phyloP scores from a whole-genome alignment of 352 stramenopile species.

The Pythium guiyangense region DNA sequence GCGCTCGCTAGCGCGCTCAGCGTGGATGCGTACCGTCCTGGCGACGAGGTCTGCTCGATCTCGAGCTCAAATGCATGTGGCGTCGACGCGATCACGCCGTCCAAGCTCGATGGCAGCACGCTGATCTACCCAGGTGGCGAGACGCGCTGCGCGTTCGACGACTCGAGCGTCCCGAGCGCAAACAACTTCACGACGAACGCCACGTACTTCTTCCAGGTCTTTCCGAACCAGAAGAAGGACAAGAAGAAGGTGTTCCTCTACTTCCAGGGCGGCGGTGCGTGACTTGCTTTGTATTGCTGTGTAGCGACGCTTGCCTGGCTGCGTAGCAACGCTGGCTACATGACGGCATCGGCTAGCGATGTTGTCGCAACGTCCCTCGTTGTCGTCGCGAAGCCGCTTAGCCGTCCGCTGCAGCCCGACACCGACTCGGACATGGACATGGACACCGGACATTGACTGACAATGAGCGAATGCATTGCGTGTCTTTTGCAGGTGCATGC shows the following conservation, averaged over 20 bases:
- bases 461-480: no score
- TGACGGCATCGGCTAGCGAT: no score
- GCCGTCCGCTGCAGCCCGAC: no score
- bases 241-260: no score
- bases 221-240: no score
- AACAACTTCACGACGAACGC: slow-evolving; percentile 34
- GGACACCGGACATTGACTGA: no score
- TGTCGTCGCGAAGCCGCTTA: no score
- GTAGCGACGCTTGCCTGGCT: not conserved
- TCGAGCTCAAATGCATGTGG: slow-evolving; percentile 39
- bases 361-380: no score
- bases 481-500: slow-evolving; percentile 37
- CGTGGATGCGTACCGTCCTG: slow-evolving; percentile 23
- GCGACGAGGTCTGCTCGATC: slow-evolving; percentile 55
- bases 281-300: slow-evolving; percentile 80
- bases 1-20: slow-evolving; percentile 13
- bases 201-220: no score
- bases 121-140: slow-evolving; percentile 53
- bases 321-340: no score
- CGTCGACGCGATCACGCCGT: slow-evolving; percentile 44
- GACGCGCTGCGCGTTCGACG: slow-evolving; percentile 55
- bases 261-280: no score
- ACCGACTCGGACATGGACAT: no score
- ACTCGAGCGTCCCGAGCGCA: slow-evolving; percentile 33
- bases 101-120: slow-evolving; percentile 36